Evolutionary conservation across 345 rosid genomes (phyloP).

Genomic region (Leavenworthia alabamica): DNA sequence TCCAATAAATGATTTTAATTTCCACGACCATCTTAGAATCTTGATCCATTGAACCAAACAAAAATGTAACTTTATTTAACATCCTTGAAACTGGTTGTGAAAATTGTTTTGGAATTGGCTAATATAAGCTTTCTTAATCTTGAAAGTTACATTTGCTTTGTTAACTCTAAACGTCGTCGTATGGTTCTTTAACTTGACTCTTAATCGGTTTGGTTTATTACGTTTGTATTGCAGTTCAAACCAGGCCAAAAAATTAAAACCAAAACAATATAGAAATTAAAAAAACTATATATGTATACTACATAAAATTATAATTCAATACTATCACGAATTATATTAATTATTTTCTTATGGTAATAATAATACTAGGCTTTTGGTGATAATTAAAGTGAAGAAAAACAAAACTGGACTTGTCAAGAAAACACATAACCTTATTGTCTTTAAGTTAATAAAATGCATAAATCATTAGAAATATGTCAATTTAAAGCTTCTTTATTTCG

Average conservation of each 20-base stretch:
- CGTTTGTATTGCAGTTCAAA: too few relatives aligned
- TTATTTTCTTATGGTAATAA: neutral
- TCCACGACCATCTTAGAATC: neutral
- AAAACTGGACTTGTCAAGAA: neutral
- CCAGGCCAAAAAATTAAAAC: too few relatives aligned
- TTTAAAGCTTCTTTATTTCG: neutral
- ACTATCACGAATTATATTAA: neutral
- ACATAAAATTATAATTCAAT: too few relatives aligned
- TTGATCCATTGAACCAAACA: neutral
- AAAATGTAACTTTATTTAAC: constrained; percentile 1
- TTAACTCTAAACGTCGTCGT: too few relatives aligned
- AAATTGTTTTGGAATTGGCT: neutral
- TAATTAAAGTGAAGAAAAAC: neutral
- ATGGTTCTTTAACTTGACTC: too few relatives aligned
- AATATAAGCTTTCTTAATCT: neutral
- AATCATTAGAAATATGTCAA: neutral
- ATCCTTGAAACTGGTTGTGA: constrained; percentile 10
- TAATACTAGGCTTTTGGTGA: neutral
- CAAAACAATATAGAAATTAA: too few relatives aligned
- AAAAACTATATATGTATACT: too few relatives aligned
- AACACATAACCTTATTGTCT: neutral
- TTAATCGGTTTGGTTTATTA: too few relatives aligned
- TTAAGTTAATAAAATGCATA: neutral
- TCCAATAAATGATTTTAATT: constrained; percentile 2
- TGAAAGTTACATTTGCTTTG: too few relatives aligned